Conservation (phyloP, 148 eudicot species). For the Silene conica region DNA sequence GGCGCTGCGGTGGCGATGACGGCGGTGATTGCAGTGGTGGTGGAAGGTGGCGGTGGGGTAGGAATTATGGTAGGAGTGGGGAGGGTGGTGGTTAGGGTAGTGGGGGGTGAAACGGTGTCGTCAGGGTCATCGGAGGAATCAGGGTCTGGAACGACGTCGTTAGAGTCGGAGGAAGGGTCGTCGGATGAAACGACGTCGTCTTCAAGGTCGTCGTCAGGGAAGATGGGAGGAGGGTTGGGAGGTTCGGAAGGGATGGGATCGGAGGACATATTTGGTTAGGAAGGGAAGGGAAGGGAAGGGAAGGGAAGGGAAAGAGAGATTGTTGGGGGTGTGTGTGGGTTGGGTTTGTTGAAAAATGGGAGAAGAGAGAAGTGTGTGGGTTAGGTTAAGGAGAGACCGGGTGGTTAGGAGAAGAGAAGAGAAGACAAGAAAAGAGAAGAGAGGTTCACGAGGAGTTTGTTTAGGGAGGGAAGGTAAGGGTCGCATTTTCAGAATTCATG, state of each 20-base stretch:
- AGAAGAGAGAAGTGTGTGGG: background rate
- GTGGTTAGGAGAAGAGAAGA: conserved; percentile 16
- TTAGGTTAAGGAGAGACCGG: conserved; percentile 12
- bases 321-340: background rate
- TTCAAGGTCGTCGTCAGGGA: conserved; percentile 47
- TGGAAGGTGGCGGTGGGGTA: background rate
- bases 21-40: conserved; percentile 19
- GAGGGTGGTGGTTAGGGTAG: conserved; percentile 4
- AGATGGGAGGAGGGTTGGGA: conserved; percentile 30
- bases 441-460: conserved; percentile 39
- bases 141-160: conserved; percentile 35
- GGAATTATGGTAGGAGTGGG: conserved; percentile 1
- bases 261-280: background rate
- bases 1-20: conserved; percentile 14
- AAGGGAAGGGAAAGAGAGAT: no score
- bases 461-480: conserved; percentile 11
- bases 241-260: background rate
- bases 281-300: background rate
- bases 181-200: conserved; percentile 27
- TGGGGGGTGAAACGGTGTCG: background rate
- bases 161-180: conserved; percentile 21
- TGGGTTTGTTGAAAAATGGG: background rate
- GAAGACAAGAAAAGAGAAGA: background rate
- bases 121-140: conserved; percentile 23
- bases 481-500: background rate